Evolutionary conservation across 805 yeast species (phyloP).

Genomic region (Pichia sporocuriosa): DNA sequence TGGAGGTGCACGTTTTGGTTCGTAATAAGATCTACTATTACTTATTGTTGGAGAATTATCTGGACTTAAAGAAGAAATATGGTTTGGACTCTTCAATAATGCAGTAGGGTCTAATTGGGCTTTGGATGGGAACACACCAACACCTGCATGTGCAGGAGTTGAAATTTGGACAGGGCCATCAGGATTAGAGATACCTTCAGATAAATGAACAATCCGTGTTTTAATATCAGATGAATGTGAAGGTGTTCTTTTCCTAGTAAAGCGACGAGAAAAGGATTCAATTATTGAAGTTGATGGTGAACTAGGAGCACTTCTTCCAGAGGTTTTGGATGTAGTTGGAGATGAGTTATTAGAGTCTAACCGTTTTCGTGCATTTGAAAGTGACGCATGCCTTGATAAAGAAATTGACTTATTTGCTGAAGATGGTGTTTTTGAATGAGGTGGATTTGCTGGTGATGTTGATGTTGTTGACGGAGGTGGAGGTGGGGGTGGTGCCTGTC

Average conservation of each 20-base stretch:
- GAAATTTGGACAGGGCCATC: conserved; percentile 17
- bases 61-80: neutral
- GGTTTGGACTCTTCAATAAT: no score
- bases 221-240: conserved; percentile 7
- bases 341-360: conserved; percentile 4
- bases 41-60: neutral
- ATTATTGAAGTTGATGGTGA: conserved; percentile 26
- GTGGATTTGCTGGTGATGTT: neutral
- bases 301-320: conserved; percentile 8
- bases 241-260: conserved; percentile 14
- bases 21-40: neutral
- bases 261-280: conserved; percentile 25
- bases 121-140: neutral
- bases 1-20: conserved; percentile 12
- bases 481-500: conserved; percentile 34
- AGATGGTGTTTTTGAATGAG: neutral
- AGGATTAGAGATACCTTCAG: conserved; percentile 21
- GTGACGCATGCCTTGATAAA: conserved; percentile 6
- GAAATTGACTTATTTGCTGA: neutral
- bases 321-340: neutral
- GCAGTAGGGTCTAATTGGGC: neutral
- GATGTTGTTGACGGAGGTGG: conserved; percentile 16
- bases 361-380: conserved; percentile 6
- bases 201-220: conserved; percentile 20
- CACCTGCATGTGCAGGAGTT: conserved; percentile 12